These are phyloP conservation scores for Trichoderma sp. DNA, from an alignment of 2,329 filamentous ascomycete species.

Conservation along the genomic window DNA sequence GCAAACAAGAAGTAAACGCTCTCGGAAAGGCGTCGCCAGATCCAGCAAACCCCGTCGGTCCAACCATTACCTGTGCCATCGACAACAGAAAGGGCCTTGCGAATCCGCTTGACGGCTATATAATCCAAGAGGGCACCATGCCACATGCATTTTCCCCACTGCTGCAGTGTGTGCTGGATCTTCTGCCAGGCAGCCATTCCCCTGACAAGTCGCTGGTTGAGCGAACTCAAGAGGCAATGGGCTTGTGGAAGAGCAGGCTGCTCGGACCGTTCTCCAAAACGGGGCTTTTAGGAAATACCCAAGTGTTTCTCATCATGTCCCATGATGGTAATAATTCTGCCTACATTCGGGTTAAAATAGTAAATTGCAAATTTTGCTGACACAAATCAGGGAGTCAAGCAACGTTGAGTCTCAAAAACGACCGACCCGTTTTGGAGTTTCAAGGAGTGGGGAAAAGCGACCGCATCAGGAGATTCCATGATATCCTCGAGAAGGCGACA, in stretches of 20 bases:
- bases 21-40: conserved; percentile 52
- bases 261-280: conserved; percentile 56
- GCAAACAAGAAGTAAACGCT: conserved; percentile 53
- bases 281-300: conserved; percentile 58
- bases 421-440: conserved; percentile 60
- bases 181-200: conserved; percentile 39
- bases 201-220: background rate
- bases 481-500: conserved; percentile 53
- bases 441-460: conserved; percentile 56
- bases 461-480: conserved; percentile 53
- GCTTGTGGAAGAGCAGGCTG: conserved; percentile 46
- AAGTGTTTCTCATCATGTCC: conserved; percentile 65
- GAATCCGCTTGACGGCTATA: conserved; percentile 59
- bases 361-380: background rate
- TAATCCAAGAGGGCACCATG: conserved; percentile 63
- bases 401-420: conserved; percentile 55
- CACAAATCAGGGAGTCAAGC: conserved; percentile 52
- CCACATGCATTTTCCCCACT: conserved; percentile 56
- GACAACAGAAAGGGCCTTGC: conserved; percentile 51
- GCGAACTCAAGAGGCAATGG: conserved; percentile 18
- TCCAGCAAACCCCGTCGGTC: conserved; percentile 54
- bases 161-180: conserved; percentile 56
- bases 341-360: fast-evolving
- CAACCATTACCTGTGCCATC: conserved; percentile 62
- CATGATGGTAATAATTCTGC: conserved; percentile 52